Evolutionary conservation across 805 yeast genomes (phyloP).

Genomic region (Alloascoidea africana): DNA sequence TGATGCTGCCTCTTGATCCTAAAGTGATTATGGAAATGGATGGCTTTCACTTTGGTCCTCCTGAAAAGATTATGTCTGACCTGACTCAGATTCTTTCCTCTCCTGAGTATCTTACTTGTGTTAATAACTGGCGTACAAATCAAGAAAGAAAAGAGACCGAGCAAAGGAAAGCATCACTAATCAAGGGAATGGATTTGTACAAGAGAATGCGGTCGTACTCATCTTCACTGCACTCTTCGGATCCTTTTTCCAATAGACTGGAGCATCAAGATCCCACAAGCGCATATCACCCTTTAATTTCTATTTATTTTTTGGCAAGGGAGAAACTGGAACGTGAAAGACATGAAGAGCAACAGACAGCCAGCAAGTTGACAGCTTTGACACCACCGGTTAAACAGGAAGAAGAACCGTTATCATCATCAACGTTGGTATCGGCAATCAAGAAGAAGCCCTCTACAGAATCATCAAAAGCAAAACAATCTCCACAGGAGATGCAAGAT

Average conservation of each 20-base stretch:
- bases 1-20: constrained; percentile 51
- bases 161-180: neutral
- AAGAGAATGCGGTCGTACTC: too few relatives aligned
- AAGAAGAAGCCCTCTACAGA: neutral
- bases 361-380: neutral
- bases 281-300: constrained; percentile 78
- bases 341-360: constrained; percentile 31
- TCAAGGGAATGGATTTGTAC: too few relatives aligned
- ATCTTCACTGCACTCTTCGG: too few relatives aligned
- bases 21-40: constrained; percentile 62
- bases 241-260: neutral
- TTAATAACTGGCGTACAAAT: constrained; percentile 42
- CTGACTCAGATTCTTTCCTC: constrained; percentile 45
- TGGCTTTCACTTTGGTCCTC: constrained; percentile 64
- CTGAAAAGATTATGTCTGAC: constrained; percentile 37
- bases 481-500: neutral
- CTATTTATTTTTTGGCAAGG: constrained; percentile 73
- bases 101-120: constrained; percentile 47
- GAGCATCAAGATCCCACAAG: constrained; percentile 59
- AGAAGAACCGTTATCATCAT: neutral
- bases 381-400: constrained; percentile 4
- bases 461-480: too few relatives aligned
- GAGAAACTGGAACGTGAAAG: constrained; percentile 67
- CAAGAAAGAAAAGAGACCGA: constrained; percentile 14
- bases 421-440: too few relatives aligned